Base-by-base conservation (phyloP, 495 filamentous ascomycete genomes). In the Jackrogersella multiformis region DNA sequence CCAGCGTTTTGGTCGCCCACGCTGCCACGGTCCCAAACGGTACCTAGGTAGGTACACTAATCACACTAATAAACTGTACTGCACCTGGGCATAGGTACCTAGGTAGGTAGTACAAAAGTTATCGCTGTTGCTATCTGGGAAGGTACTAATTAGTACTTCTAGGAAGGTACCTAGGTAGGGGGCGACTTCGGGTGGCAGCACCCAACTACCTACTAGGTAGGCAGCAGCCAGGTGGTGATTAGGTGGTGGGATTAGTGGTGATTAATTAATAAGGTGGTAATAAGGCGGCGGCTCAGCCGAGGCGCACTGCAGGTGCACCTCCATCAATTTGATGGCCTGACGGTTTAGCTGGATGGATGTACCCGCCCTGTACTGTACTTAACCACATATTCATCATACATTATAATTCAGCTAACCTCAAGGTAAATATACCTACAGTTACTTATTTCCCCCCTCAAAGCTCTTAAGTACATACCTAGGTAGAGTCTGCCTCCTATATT, bases 261-360 rank as follows among this genome's bases (percentile, higher is more conserved):
- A n/a, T n/a, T n/a, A n/a, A n/a, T n/a, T n/a, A 35, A 42, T 45
- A 39, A 35, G 28, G 65, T 68, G 53, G 65, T 68, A 58, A 58
- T 58, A 62, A 64, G 54, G 59, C 58, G 54, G 54, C 58, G 32
- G 55, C 60, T 60, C 66, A 69, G 66, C 59, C 60, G 48, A 64
- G 66, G 66, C 66, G 60, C 18, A 69, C 55, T 60, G 30, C 60
- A 57, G 61, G 32, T 18, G 52, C 34, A 57, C 21, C 6, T 41
- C 26, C 20, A 49, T 63, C 20, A 48, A 12, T 39, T 28, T 44
- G 23, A 52, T 52, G 28, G 26, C n/a, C 26, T 57, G 18, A 26
- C 1, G 15, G 34, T 18, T 4, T 32, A 26, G 26, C 18, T n/a
- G 45, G 20, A 34, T 53, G 36, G 34, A 45, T 24, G 58, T 61